Evolutionary conservation across 1,284 basidiomycete genomes (phyloP), one percentile per base, ranked within the genome.

Genomic region (Cryptococcus sp.): DNA sequence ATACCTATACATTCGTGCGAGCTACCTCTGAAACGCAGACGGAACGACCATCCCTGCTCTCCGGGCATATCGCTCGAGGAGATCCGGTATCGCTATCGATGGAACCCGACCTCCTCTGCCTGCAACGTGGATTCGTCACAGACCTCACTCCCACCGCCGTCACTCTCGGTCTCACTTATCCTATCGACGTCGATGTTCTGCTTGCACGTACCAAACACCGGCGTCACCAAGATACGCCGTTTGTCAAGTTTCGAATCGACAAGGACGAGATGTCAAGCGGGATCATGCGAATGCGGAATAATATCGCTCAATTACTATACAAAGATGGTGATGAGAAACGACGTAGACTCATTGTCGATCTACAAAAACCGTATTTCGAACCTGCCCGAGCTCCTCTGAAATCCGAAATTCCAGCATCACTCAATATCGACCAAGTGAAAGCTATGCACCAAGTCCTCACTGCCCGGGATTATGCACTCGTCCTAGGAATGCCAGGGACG

Each of bases 401-500:
- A 0, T 53, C 66, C 24, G 71, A 75, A 36, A 56, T 72, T 4
- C 64, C 71, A 1, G 14, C 55, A 4, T 59, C 71, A 28, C 79
- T 98, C 14, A 98, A 98, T 65, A 64, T 72, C 0, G 85, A 86
- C 55, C 96, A 99, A 74, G 70, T 77, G 43, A 72, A 72, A 2
- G 93, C 92, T 0, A 81, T 97, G 67, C 71, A 76, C 25, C 86
- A 84, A 56, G 88, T 87, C 2, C 73, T 98, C 16, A 77, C 79
- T 2, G 89, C 94, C 0, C 77, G 83, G 55, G 93, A 99, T 72
- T 99, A 97, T 69, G 85, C 92, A 0, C 77, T 98, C 43, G 82
- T 98, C 28, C 79, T 98, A 4, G 96, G 94, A 22, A 98, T 98
- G 96, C 94, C 94, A 1, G 94, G 94, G 0, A 98, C 96, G 2